Evolutionary conservation across 495 filamentous ascomycete species (phyloP).

Genomic region (Staphylotrichum tortipilum): DNA sequence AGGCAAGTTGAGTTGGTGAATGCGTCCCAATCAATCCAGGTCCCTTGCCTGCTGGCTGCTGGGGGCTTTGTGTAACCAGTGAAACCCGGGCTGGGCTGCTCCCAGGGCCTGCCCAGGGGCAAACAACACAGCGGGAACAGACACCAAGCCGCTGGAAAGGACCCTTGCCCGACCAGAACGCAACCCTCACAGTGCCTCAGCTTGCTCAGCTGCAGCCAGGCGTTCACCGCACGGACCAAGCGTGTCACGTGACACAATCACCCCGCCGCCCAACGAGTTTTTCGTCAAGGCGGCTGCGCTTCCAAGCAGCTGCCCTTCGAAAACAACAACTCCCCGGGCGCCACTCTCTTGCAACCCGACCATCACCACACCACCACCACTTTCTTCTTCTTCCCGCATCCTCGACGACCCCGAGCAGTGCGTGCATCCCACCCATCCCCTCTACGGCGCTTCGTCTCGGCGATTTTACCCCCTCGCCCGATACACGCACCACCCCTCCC

Average conservation of each 20-base stretch:
- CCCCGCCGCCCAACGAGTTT: constrained; percentile 34
- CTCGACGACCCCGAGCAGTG: constrained; percentile 18
- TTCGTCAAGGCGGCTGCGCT: constrained; percentile 28
- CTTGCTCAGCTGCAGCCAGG: background rate
- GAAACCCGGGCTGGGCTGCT: too few species aligned
- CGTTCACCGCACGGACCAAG: constrained; percentile 22
- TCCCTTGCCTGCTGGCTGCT: too few species aligned
- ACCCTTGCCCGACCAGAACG: too few species aligned
- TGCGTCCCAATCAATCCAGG: too few species aligned
- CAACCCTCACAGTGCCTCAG: too few species aligned
- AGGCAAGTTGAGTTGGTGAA: too few species aligned
- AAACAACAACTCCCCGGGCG: constrained; percentile 24
- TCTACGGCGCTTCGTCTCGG: background rate
- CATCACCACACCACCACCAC: constrained; percentile 10
- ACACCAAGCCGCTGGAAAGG: too few species aligned
- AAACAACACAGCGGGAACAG: too few species aligned
- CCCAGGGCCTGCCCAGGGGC: too few species aligned
- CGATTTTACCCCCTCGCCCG: constrained; percentile 2
- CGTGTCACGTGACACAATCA: constrained; percentile 23
- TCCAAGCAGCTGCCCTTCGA: constrained; percentile 23
- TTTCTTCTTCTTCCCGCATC: constrained; percentile 9
- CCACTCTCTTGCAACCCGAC: constrained; percentile 26
- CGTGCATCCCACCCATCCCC: constrained; percentile 7
- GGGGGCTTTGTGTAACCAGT: too few species aligned
- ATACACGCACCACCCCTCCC: constrained; percentile 16